Base-by-base conservation (phyloP, 83 land plant species). In the Thuja plicata region DNA sequence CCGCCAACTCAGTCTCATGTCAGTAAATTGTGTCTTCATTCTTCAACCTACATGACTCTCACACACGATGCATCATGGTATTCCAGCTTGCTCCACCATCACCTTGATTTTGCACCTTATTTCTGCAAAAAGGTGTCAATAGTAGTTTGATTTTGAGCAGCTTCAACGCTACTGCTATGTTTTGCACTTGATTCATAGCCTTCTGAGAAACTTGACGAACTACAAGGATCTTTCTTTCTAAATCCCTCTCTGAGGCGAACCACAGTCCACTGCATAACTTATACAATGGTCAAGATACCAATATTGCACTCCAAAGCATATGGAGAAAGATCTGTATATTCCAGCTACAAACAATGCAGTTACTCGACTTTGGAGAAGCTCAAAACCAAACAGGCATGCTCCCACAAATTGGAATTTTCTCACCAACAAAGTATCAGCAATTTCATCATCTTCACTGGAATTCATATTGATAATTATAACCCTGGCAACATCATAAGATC, bases 251-350 rank as follows among this genome's bases (percentile, higher is more conserved):
- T 93, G 45, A 98, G 90, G 46, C 99, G 96, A 90, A 97, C 90
- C 34, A 98, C 99, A 24, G 99, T 97, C 98, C 84, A 98, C 96
- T 60, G 96, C 98, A 94, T 96, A 98, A 57, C 99, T 96, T 32
- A 98, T 90, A 86, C 99, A 98, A 88, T 98, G 99, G n/a, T 99
- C 99, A 88, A 98, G 90, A 90, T 96, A 98, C 99, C 99, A 98
- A 89, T 94, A 97, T 91, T 98, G 97, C 19, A 97, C 97, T 84
- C 99, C 99, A 95, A 98, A 98, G 91, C 98, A 95, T 87, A 98
- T 98, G 34, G 97, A 94, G 86, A 97, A 96, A 54, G 96, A 92
- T 82, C 99, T 92, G 82, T 98, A 98, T 77, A 87, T 81, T 54
- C 99, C 99, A 89, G 99, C 99, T 86, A 98, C 95, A n/a, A n/a